Evolutionary conservation across 768 basidiomycete genomes (phyloP), one percentile per base, ranked within the genome.

Genomic region (Boletus pseudo-olivaceus): DNA sequence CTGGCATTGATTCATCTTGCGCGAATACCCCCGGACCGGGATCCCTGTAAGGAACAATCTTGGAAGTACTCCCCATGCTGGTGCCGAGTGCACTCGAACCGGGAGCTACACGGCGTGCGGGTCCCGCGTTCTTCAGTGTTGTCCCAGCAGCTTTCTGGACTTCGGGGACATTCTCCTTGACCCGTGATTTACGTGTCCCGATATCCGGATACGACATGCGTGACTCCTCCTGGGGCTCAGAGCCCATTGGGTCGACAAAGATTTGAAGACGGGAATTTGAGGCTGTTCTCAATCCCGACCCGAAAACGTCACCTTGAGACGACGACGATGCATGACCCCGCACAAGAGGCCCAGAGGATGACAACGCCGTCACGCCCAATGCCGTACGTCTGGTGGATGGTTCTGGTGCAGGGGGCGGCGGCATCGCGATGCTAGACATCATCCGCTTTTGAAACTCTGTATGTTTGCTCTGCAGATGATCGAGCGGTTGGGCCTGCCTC

Each of bases 391-490:
- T 69, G 6, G 69, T 54, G 5, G 77, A 61, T 15, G 70, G 54
- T 32, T 78, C 64, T 49, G 76, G 68, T 14, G 64, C 53, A 10
- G 73, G 66, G 27, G 73, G 72, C 23, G 75, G 68, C 10, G 74
- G 71, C 42, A 74, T 64, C 34, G 72, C 72, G 2, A 72, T 62
- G 38, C 67, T 67, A 26, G 79, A 76, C 85, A 91, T 88, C 89
- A 91, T 94, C 49, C 91, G 88, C 75, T 81, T 94, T 68, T 94
- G 91, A 72, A 98, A 98, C 40, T 95, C 93, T 49, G 81, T 72
- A 65, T 95, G 85, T 60, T 87, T 81, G 48, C 74, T 78, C 68
- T 89, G 82, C 4, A 99, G 78, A 46, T 85, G 87, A 37, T 93
- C 92, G 17, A 93, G 73, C 0, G 95, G 94, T 10, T 78, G 69